Base-by-base conservation (phyloP, 2,329 filamentous ascomycete genomes). In the Arachnomyces sp. region DNA sequence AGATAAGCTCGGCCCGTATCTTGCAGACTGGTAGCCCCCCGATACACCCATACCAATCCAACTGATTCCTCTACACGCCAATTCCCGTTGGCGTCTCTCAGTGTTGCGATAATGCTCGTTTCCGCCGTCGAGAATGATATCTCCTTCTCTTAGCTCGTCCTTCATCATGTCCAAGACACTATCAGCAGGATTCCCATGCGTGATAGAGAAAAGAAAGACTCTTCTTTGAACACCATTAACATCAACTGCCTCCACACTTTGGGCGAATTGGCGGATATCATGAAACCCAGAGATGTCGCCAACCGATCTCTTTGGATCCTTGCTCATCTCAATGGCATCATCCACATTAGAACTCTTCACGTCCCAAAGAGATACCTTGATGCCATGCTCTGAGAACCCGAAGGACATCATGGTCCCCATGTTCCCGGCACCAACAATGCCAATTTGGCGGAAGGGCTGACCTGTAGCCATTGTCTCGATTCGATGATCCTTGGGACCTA, bases 11-110 rank as follows among this genome's bases (percentile, higher is more conserved):
- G 80, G 81, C 0, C 81, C 82, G 31, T 71, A 67, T 31, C 79
- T 66, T 2, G 81, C 81, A 34, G 76, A 74, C 53, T 84, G 79
- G 54, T 84, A 84, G 0, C 81, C 81, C 7, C 81, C 81, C 30
- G 73, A 80, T 1, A 85, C 79, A 28, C 81, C 81, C 55, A 76
- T 76, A 2, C 81, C 81, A 39, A 84, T 71, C 56, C 81, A 84
- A 30, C 69, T 66, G n/a, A 84, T 70, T 0, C 77, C 78, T 16
- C 73, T 68, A 0, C 67, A 61, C 2, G 69, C 65, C 31, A 77
- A 71, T 40, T 76, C 72, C 20, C 66, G 65, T 51, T 84, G 80
- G 30, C 79, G 64, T 8, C 76, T 58, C 53, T 85, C 76, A 0
- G 81, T 84, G 34, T 74, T 76, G 28, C 70, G 61, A 59, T 77